Evolutionary conservation across 202 grass and related monocot species (phyloP).

Genomic region (Schoenoplectus triqueter): DNA sequence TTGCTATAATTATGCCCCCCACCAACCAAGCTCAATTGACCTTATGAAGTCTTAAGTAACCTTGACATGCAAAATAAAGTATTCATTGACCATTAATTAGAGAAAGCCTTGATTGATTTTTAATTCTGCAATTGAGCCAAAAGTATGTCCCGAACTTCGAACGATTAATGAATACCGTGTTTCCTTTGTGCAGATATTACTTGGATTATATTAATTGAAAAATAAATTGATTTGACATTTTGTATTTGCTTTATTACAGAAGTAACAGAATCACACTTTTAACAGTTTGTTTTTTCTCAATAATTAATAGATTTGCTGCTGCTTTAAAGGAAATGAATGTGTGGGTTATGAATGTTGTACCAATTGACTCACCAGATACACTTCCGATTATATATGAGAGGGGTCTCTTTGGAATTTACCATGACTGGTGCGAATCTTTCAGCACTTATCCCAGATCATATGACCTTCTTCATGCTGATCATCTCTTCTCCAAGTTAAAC

Average conservation of each 20-base stretch:
- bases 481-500: conserved; percentile 92
- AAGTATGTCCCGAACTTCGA: background rate
- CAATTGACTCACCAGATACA: conserved; percentile 87
- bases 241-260: background rate
- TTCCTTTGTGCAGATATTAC: no score
- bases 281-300: conserved; percentile 18
- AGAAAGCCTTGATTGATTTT: conserved; percentile 8
- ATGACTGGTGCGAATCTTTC: conserved; percentile 99
- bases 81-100: conserved; percentile 4
- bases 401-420: conserved; percentile 95
- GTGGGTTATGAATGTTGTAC: conserved; percentile 98
- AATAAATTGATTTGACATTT: background rate
- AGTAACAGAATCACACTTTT: background rate
- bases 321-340: conserved; percentile 74
- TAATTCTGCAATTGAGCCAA: background rate
- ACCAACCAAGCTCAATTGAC: conserved; percentile 10
- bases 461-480: conserved; percentile 89
- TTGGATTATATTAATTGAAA: background rate
- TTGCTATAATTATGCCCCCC: background rate
- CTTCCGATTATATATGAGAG: conserved; percentile 97
- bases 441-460: conserved; percentile 97
- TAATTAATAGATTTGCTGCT: conserved; percentile 81
- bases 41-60: background rate
- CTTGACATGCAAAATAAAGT: background rate
- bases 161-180: background rate